Evolutionary conservation across 83 land plant species (phyloP).

Genomic region (Picea abies): DNA sequence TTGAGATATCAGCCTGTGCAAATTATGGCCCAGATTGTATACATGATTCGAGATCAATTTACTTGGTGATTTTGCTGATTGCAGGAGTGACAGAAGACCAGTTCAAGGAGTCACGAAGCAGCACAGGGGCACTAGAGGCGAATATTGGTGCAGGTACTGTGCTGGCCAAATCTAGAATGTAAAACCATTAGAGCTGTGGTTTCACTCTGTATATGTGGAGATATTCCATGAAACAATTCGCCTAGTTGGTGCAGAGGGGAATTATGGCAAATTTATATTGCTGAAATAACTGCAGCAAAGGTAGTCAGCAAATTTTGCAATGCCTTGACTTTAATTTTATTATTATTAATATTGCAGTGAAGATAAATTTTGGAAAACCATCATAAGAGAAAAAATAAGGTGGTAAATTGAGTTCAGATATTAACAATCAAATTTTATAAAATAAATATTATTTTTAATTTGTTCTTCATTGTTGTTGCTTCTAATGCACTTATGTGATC

Average conservation of each 20-base stretch:
- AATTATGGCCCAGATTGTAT: neutral
- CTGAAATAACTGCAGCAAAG: neutral
- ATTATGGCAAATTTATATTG: neutral
- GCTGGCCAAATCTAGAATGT: constrained; percentile 64
- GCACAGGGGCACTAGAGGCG: constrained; percentile 16
- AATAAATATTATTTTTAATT: too few species aligned
- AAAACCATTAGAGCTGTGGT: neutral
- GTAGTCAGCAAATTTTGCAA: neutral
- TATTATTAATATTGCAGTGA: neutral
- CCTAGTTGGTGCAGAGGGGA: neutral
- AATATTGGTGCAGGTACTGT: constrained; percentile 28
- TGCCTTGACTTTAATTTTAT: neutral
- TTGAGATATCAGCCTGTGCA: neutral
- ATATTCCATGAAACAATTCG: neutral
- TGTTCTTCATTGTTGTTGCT: too few species aligned
- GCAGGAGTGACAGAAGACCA: constrained; percentile 95
- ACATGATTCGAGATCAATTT: neutral
- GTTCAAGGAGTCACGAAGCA: constrained; percentile 63
- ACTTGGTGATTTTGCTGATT: constrained; percentile 9
- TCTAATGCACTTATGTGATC: too few species aligned
- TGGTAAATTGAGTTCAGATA: too few species aligned
- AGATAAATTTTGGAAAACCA: neutral
- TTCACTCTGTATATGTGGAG: neutral
- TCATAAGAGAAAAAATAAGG: too few species aligned
- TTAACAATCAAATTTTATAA: too few species aligned